These are phyloP conservation scores for Zopfochytrium polystomum DNA, from an alignment of 371 early-diverging fungal species.

Conservation along the genomic window DNA sequence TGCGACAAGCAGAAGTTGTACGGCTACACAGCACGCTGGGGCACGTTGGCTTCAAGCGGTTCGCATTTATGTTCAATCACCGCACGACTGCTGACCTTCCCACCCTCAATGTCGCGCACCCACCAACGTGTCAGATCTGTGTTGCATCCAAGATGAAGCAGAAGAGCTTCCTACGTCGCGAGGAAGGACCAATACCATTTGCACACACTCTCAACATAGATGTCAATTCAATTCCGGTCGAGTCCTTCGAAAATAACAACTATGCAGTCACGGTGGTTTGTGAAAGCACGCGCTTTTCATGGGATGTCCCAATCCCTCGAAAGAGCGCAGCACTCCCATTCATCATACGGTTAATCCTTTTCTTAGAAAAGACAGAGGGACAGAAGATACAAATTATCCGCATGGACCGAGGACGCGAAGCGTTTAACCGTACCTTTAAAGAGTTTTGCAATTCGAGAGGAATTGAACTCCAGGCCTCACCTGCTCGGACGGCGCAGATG, in stretches of 20 bases:
- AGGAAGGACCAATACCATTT: background rate
- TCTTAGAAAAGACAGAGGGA: background rate
- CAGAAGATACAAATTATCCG: background rate
- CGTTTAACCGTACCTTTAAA: background rate
- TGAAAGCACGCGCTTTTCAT: background rate
- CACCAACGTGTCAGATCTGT: conserved; percentile 1
- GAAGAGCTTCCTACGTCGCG: background rate
- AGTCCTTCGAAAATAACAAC: background rate
- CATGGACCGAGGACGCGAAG: background rate
- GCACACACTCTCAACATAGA: background rate
- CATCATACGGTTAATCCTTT: background rate
- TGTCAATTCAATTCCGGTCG: background rate
- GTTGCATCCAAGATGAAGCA: background rate
- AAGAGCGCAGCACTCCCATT: background rate
- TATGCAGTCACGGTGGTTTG: background rate
- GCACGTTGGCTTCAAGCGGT: background rate
- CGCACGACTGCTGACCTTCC: background rate
- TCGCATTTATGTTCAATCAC: background rate
- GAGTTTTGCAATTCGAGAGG: background rate
- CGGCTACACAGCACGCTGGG: background rate
- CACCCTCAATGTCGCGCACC: background rate
- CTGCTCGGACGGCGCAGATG: background rate
- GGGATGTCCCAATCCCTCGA: background rate
- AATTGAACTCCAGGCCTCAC: background rate
- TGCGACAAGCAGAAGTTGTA: background rate